These are phyloP conservation scores for Chlorella vulgaris DNA, from an alignment of 139 green algal genomes.

Conservation along the genomic window DNA sequence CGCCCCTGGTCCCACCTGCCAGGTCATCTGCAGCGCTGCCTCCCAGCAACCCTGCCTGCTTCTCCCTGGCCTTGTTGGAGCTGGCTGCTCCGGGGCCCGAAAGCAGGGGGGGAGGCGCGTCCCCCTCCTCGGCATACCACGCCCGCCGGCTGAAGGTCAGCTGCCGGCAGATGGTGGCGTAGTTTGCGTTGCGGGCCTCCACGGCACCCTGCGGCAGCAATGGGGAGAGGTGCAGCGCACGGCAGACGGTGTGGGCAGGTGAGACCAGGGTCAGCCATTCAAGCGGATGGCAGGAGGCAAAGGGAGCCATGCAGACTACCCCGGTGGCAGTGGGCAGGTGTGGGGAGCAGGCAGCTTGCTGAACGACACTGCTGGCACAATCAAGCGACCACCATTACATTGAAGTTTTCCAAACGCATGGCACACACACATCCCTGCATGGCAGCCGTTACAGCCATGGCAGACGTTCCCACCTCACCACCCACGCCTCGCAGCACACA, in stretches of 20 bases:
- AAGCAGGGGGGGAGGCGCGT: not conserved
- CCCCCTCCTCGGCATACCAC: constrained; percentile 19
- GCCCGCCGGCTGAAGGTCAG: constrained; percentile 70
- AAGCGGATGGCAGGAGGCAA: not conserved
- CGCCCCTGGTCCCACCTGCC: no score
- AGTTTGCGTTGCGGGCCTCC: constrained; percentile 87
- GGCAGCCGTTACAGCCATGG: not conserved
- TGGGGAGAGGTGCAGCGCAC: no score
- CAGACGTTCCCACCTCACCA: not conserved
- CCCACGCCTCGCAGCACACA: no score
- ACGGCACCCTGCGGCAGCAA: constrained; percentile 63
- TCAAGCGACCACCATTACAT: no score
- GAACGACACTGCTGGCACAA: no score
- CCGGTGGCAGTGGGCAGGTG: not conserved
- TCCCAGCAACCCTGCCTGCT: no score
- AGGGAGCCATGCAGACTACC: not conserved
- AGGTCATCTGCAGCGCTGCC: no score
- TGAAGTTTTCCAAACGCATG: no score
- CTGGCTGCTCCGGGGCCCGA: not conserved
- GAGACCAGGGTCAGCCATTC: no score
- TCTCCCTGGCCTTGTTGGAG: not conserved
- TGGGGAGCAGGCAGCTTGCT: no score
- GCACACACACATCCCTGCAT: not conserved
- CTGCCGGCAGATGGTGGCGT: constrained; percentile 69
- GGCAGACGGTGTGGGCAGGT: no score